Percentiles rank a stretch among this genome's conserved stretches.
phyloP scores from a whole-genome alignment of 495 filamentous ascomycete species.

The Chaetomium tenue region DNA sequence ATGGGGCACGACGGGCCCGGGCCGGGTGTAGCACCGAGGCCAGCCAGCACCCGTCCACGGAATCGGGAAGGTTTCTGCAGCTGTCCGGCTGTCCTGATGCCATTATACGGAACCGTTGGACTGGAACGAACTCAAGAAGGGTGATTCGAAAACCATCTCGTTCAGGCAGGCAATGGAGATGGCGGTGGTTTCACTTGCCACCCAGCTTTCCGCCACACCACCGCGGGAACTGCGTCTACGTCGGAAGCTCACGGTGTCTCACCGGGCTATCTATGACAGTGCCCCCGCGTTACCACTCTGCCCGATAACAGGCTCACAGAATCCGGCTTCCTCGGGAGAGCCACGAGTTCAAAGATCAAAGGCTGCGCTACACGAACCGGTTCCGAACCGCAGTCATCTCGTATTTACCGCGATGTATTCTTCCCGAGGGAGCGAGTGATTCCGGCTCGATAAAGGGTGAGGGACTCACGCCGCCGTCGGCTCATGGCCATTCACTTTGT shows the following conservation, averaged over 20 bases:
- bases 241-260: no score
- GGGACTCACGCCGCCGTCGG: background rate
- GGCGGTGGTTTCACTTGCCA: background rate
- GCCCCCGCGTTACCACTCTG: no score
- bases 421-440: background rate
- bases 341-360: background rate
- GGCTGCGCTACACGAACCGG: background rate
- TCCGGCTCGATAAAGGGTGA: background rate
- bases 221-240: no score
- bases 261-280: no score
- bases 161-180: background rate
- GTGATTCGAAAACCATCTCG: background rate
- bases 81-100: background rate
- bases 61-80: conserved; percentile 5
- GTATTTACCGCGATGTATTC: background rate
- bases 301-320: no score
- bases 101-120: background rate
- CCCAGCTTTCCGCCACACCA: no score
- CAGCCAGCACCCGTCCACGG: conserved; percentile 2
- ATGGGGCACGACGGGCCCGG: background rate
- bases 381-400: background rate
- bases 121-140: background rate
- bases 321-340: no score
- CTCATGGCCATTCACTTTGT: background rate
- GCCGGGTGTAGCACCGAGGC: conserved; percentile 1